Evolutionary conservation across 306 rosid genomes (phyloP).

Genomic region (Prunus salicina): DNA sequence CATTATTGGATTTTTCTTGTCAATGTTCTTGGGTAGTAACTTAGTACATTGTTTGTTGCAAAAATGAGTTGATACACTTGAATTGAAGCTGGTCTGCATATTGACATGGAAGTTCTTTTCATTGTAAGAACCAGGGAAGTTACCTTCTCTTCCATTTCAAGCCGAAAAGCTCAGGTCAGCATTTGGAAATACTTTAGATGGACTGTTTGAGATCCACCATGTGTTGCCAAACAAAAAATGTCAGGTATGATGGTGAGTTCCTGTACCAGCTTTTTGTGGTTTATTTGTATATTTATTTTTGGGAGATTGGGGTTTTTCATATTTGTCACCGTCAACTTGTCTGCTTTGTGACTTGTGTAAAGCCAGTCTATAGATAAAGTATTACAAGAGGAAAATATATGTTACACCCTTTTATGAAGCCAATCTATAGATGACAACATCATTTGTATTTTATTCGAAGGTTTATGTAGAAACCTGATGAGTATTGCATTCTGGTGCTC

Average conservation of each 20-base stretch:
- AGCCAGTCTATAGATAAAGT: not conserved
- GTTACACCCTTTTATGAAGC: not conserved
- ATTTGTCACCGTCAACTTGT: not conserved
- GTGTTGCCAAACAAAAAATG: conserved; percentile 43
- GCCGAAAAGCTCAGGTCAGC: conserved; percentile 37
- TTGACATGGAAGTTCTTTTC: conserved; percentile 4
- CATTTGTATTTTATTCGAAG: not conserved
- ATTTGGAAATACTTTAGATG: conserved; percentile 18
- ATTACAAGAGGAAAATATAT: not conserved
- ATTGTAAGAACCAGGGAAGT: conserved; percentile 53
- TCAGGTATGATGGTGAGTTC: conserved; percentile 93
- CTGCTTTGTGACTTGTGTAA: not conserved
- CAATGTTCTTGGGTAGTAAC: not conserved
- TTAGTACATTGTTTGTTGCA: not conserved
- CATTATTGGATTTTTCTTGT: not conserved
- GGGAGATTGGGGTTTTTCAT: not conserved
- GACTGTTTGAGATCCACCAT: conserved; percentile 21
- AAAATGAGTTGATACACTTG: not conserved
- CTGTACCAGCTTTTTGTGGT: conserved; percentile 12
- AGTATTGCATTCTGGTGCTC: not conserved
- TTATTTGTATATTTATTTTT: not conserved
- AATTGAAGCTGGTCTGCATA: not conserved
- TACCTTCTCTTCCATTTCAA: conserved; percentile 38
- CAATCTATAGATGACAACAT: not conserved
- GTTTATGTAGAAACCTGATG: not conserved